These are phyloP conservation scores for Lecanicillium sp. DNA, from an alignment of 2,329 filamentous ascomycete species.

Conservation along the genomic window DNA sequence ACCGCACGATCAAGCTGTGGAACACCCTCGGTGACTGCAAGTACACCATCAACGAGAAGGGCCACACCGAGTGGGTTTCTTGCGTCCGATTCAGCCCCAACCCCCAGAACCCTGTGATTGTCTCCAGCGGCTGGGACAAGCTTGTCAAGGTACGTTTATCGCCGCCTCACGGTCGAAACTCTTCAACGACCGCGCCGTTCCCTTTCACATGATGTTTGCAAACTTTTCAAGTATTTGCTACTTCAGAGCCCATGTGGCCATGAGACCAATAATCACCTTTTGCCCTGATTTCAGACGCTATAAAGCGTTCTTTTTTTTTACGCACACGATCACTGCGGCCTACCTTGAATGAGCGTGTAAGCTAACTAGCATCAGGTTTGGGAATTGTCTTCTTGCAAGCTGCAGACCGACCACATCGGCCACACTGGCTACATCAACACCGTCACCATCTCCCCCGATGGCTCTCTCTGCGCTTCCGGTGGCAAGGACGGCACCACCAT, in stretches of 20 bases:
- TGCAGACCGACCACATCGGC: constrained; percentile 99
- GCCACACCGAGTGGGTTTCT: constrained; percentile 99
- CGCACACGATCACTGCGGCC: not conserved
- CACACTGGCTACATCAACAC: constrained; percentile 99
- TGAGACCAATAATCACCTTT: constrained; percentile 95
- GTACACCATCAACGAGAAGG: constrained; percentile 99
- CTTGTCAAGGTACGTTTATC: constrained; percentile 86
- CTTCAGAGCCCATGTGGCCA: constrained; percentile 95
- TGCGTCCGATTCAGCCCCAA: constrained; percentile 99
- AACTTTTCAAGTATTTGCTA: constrained; percentile 97
- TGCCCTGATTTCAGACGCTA: constrained; percentile 63
- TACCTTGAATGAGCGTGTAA: not conserved
- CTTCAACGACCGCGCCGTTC: not conserved
- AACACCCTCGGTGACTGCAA: constrained; percentile 99
- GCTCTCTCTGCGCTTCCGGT: constrained; percentile 96
- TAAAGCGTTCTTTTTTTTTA: constrained; percentile 10
- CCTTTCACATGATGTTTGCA: constrained; percentile 76
- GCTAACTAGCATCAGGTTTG: constrained; percentile 61
- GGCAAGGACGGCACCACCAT: constrained; percentile 99
- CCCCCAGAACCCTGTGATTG: constrained; percentile 99
- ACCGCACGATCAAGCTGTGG: constrained; percentile 99
- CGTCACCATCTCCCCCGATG: constrained; percentile 99
- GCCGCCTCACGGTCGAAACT: not conserved
- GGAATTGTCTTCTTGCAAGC: constrained; percentile 98
- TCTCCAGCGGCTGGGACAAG: constrained; percentile 98